Evolutionary conservation across 116 monocot genomes (phyloP), one percentile per base, ranked within the genome.

Genomic region (Iris pallida): DNA sequence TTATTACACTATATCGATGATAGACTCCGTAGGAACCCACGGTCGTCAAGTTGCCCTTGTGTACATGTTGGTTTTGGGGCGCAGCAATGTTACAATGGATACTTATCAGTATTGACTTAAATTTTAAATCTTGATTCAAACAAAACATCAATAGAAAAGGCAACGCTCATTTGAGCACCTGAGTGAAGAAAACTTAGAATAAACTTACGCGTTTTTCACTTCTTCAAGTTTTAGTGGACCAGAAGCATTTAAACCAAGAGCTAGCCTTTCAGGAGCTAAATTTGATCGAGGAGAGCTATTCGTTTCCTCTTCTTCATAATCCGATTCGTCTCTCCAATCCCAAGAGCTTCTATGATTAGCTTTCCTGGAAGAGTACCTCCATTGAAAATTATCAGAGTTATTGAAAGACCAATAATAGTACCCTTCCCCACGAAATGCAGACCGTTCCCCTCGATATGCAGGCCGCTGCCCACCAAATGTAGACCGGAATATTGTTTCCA

Each of bases 181-280:
- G 30, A 30, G 30, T 30, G 30, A 30, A 30, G 30, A 30, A 30
- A 30, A 30, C 30, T 30, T 30, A 3, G 45, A 5, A 40, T 65
- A 43, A 68, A 76, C 95, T 78, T 79, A 88, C 95, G 91, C 95
- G 17, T 7, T 82, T 79, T 95, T 95, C 48, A 95, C 84, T 60
- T 95, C 91, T 74, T 89, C 82, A 68, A 91, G 74, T 62, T 82
- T 85, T 68, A 96, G 61, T 40, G 91, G 86, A 72, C 96, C 96
- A 45, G 86, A 82, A 66, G 71, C 47, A 59, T 76, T 84, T 75
- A 91, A 70, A 8, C 96, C 89, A 77, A 95, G 95, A 60, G 79
- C 75, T 59, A 55, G 40, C 45, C 89, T 59, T 49, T 88, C 91
- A 70, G 79, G 77, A 68, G 76, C 55, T 57, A 91, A 64, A 53